These are phyloP conservation scores for Phaseolus lunatus DNA, from an alignment of 306 rosid species.

Conservation along the genomic window DNA sequence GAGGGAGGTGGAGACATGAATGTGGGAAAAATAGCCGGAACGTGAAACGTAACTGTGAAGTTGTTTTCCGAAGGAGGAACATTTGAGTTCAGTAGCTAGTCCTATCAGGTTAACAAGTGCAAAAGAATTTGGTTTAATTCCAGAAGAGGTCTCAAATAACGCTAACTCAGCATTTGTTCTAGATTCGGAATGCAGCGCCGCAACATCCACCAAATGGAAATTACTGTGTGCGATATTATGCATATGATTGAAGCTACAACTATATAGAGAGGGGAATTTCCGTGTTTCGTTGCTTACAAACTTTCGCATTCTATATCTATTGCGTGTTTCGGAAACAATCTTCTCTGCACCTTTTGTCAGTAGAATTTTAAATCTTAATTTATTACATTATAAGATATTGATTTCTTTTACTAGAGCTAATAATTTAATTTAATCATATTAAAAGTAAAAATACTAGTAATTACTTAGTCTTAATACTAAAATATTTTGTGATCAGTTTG, in stretches of 20 bases:
- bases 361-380: no score
- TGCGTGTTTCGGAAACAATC: no score
- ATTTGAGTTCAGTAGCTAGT: conserved; percentile 48
- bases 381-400: no score
- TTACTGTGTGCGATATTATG: background rate
- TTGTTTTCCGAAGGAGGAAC: conserved; percentile 47
- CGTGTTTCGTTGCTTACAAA: conserved; percentile 24
- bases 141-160: conserved; percentile 42
- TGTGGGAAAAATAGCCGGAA: conserved; percentile 59
- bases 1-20: conserved; percentile 55
- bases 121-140: conserved; percentile 54
- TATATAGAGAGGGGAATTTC: background rate
- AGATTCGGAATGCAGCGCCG: conserved; percentile 32
- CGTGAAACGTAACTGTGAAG: conserved; percentile 65
- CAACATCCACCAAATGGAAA: conserved; percentile 18
- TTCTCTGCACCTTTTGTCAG: no score
- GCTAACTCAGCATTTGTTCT: conserved; percentile 40
- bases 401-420: no score
- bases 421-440: no score
- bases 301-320: conserved; percentile 55
- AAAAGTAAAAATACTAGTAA: no score
- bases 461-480: no score
- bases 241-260: background rate
- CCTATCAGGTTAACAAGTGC: conserved; percentile 60
- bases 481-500: no score